phyloP scores from a whole-genome alignment of 148 eudicot species.

The Vaccinium corymbosum region DNA sequence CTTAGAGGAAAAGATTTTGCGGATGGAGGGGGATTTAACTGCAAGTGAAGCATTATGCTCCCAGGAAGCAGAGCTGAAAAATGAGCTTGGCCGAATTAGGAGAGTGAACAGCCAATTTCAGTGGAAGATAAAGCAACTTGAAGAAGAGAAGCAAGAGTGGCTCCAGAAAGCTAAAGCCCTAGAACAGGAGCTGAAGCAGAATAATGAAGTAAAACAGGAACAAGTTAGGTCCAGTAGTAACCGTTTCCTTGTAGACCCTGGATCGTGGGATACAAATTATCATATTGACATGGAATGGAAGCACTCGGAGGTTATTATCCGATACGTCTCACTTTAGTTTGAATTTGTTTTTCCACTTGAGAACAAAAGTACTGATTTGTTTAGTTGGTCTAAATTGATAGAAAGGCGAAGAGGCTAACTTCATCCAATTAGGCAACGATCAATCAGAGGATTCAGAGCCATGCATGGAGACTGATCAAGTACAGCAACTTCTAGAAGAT shows the following conservation, averaged over 20 bases:
- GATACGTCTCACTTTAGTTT: not conserved
- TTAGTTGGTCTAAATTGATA: conserved; percentile 4
- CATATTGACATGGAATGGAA: conserved; percentile 16
- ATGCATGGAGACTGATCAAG: conserved; percentile 22
- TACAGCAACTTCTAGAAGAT: not conserved
- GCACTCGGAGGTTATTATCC: conserved; percentile 29
- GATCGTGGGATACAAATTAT: conserved; percentile 1
- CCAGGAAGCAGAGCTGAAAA: conserved; percentile 57
- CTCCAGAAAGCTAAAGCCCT: conserved; percentile 32
- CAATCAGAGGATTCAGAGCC: not conserved
- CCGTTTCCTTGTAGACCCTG: conserved; percentile 10
- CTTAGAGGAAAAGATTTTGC: conserved; percentile 54
- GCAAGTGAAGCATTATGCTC: conserved; percentile 53
- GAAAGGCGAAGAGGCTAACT: conserved; percentile 7
- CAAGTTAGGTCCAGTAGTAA: conserved; percentile 12
- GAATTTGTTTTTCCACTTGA: not conserved
- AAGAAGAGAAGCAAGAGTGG: conserved; percentile 43
- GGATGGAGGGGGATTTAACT: conserved; percentile 58
- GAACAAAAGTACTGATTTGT: not conserved
- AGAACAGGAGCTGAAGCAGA: conserved; percentile 33
- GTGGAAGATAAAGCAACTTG: conserved; percentile 43
- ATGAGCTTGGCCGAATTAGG: conserved; percentile 49
- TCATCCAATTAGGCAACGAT: conserved; percentile 1
- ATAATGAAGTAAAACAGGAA: conserved; percentile 18
- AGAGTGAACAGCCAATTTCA: conserved; percentile 48